These are phyloP conservation scores for Apiotrichum veenhuisii DNA, from an alignment of 1,284 basidiomycete species.

Conservation along the genomic window DNA sequence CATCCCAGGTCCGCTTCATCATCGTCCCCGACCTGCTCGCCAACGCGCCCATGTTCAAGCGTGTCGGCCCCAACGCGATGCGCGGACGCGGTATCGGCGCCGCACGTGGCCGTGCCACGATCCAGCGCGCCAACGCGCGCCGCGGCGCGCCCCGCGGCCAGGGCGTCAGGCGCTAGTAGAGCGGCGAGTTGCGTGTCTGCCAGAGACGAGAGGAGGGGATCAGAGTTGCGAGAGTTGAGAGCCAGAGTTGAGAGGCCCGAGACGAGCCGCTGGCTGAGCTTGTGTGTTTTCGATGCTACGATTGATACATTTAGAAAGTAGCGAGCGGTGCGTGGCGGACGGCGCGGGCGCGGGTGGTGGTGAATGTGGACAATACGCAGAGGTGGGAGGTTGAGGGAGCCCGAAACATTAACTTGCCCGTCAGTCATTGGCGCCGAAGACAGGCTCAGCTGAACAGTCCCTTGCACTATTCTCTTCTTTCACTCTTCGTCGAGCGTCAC, in stretches of 20 bases:
- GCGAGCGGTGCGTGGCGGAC: too few species aligned
- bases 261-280: too few species aligned
- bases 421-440: too few species aligned
- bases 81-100: conserved; percentile 98
- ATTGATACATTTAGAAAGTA: conserved; percentile 1
- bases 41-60: conserved; percentile 99
- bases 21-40: conserved; percentile 99
- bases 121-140: conserved; percentile 49
- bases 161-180: conserved; percentile 46
- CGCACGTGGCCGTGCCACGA: conserved; percentile 50
- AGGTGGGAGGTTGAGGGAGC: too few species aligned
- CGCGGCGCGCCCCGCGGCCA: conserved; percentile 47
- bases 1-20: conserved; percentile 73
- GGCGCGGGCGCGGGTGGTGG: too few species aligned
- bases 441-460: too few species aligned
- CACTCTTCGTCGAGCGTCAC: too few species aligned
- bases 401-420: too few species aligned
- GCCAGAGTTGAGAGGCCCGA: background rate
- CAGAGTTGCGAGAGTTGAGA: background rate
- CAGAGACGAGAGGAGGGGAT: background rate
- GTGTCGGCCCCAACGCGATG: conserved; percentile 97
- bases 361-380: too few species aligned
- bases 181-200: background rate
- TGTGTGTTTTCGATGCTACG: background rate
- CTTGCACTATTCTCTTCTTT: too few species aligned